Base-by-base conservation (phyloP, 495 filamentous ascomycete genomes). In the Talaromyces borbonicus region DNA sequence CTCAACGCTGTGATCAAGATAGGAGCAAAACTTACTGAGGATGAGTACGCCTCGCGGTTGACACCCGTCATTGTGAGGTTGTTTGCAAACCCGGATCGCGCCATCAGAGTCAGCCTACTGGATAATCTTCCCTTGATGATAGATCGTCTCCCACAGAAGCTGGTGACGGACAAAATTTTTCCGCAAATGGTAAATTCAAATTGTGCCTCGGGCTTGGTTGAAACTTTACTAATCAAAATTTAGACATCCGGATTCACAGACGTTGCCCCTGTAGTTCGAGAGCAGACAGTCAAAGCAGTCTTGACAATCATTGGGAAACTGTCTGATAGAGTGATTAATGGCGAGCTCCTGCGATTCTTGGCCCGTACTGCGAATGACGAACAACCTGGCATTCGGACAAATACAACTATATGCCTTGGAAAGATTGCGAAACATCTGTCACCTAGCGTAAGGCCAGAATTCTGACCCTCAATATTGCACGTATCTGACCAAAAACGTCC, bases 361-460 rank as follows among this genome's bases (percentile, higher is more conserved):
- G 93, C 92, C 43, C 95, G 95, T 56, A 96, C 90, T 5, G 85
- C 92, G 29, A 97, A 97, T 53, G 92, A 98, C 51, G 90, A 96
- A 56, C 90, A 98, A 55, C 90, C 93, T 14, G 92, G 92, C 5
- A 98, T 98, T 43, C 78, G 92, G 49, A 98, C 92, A 5, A 98
- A 98, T 58, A 98, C 92, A 0, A 97, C 93, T 0, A 97, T 98
- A 23, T 97, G 92, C 57, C 65, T 98, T 8, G 92, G 92, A 11
- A 95, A 92, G 53, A 95, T 98, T 50, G 89, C 92, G 2, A 90
- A 85, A 53, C 84, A 94, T 53, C 67, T 98, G 12, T 85, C 88
- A 2, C 65, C 77, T 16, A 79, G 78, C 56, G 80, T 83, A 62
- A 49, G 71, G 60, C 19, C n/a, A 5, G 27, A 12, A n/a, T 19